These are phyloP conservation scores for Leptographium wingfieldii DNA, from an alignment of 2,329 filamentous ascomycete species.

Conservation along the genomic window DNA sequence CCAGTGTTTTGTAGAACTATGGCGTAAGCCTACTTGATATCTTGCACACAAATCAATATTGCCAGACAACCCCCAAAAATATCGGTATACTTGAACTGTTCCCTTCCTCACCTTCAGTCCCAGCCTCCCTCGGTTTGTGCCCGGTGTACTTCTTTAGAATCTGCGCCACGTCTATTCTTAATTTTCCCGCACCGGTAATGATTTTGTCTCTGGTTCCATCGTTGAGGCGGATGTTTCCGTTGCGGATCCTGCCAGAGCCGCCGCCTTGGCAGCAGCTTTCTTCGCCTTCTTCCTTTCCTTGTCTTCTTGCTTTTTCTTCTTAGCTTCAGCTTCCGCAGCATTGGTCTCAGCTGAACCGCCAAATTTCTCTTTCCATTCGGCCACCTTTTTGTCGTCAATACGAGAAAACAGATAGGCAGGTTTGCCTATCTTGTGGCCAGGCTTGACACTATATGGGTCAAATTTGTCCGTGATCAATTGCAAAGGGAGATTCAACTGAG, in stretches of 20 bases:
- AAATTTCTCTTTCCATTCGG: constrained; percentile 57
- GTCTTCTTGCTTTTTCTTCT: constrained; percentile 19
- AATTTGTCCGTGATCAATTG: constrained; percentile 56
- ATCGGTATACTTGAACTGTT: background rate
- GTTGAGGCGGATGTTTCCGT: constrained; percentile 1
- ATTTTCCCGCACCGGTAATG: constrained; percentile 19
- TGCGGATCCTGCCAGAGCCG: constrained; percentile 7
- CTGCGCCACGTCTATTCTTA: constrained; percentile 11
- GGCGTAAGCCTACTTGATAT: too few species aligned
- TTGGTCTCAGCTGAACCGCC: constrained; percentile 24
- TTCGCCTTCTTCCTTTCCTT: constrained; percentile 18
- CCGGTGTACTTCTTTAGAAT: background rate
- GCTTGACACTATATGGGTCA: constrained; percentile 45
- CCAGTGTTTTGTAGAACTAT: too few species aligned
- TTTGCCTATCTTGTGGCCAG: constrained; percentile 67
- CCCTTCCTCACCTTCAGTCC: background rate
- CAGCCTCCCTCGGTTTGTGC: background rate
- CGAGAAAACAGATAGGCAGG: constrained; percentile 44
- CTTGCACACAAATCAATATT: too few species aligned
- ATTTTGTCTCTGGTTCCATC: constrained; percentile 13
- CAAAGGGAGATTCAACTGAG: constrained; percentile 49
- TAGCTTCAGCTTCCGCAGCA: constrained; percentile 18
- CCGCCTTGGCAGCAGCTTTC: constrained; percentile 18
- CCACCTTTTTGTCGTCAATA: constrained; percentile 59
- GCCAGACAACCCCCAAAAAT: too few species aligned